Evolutionary conservation across 2,329 filamentous ascomycete species (phyloP).

Genomic region (Clonostachys byssicola): DNA sequence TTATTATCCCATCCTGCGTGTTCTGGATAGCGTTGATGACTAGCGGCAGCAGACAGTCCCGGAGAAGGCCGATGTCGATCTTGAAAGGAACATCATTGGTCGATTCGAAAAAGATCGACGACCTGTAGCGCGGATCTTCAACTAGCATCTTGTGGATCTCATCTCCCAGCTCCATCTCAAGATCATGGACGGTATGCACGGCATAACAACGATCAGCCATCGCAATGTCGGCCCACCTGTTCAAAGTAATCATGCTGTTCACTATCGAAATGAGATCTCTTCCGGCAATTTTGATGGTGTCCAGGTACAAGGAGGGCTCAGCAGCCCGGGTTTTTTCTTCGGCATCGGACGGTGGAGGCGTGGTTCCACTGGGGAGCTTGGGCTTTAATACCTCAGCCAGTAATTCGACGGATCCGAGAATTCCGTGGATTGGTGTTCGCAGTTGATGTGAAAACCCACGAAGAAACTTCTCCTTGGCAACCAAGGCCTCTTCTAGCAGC

Average conservation of each 20-base stretch:
- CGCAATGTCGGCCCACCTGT: conserved; percentile 29
- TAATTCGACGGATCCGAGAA: conserved; percentile 20
- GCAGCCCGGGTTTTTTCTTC: conserved; percentile 21
- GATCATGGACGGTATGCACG: conserved; percentile 2
- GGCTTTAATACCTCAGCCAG: background rate
- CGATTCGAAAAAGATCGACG: background rate
- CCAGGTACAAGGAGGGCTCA: conserved; percentile 17
- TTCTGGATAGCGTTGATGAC: conserved; percentile 35
- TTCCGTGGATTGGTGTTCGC: conserved; percentile 41
- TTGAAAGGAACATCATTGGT: conserved; percentile 16
- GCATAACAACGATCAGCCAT: conserved; percentile 19
- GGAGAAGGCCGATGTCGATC: conserved; percentile 28
- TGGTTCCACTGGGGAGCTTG: background rate
- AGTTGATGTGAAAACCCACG: conserved; percentile 40
- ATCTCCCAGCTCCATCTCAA: background rate
- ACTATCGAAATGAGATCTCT: conserved; percentile 36
- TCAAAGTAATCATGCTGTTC: conserved; percentile 36
- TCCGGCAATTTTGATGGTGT: conserved; percentile 30
- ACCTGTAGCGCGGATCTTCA: background rate
- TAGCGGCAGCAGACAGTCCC: conserved; percentile 34
- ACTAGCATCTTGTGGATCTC: background rate
- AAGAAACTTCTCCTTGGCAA: conserved; percentile 37
- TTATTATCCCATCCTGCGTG: conserved; percentile 26
- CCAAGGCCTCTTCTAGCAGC: conserved; percentile 24
- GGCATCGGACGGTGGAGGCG: background rate